A percentile compares a stretch with the other conserved stretches of the same genome.
Conservation (phyloP, 257 asterid species). For the Fraxinus cuspidata region DNA sequence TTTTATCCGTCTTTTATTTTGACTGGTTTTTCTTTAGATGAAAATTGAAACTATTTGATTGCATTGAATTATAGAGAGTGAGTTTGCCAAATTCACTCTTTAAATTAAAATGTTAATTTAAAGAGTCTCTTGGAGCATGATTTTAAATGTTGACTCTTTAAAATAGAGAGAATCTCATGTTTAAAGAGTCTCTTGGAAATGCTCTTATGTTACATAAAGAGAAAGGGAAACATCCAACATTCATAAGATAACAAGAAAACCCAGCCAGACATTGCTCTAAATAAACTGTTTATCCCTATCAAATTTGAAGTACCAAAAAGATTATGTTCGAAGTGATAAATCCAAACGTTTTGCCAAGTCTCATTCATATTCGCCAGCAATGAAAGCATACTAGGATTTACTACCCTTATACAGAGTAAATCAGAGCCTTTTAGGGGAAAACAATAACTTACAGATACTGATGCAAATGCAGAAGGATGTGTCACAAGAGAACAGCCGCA, state of each 20-base stretch:
- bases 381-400: not conserved
- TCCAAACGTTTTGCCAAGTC: not conserved
- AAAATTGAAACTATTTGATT: too few relatives aligned
- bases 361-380: not conserved
- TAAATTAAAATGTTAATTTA: too few relatives aligned
- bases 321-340: not conserved
- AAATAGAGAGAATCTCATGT: too few relatives aligned
- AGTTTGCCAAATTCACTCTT: too few relatives aligned
- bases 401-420: not conserved
- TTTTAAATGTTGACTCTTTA: too few relatives aligned
- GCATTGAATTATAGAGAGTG: too few relatives aligned
- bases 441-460: conserved; percentile 65
- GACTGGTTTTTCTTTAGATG: too few relatives aligned
- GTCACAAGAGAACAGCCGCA: conserved; percentile 75
- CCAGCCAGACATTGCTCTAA: not conserved
- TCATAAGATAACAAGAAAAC: not conserved
- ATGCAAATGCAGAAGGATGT: conserved; percentile 82
- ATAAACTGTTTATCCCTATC: not conserved
- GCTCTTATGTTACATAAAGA: not conserved
- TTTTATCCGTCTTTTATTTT: too few relatives aligned
- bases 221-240: not conserved
- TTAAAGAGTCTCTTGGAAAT: too few relatives aligned
- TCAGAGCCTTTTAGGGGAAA: not conserved
- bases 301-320: not conserved
- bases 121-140: too few relatives aligned